phyloP scores from a whole-genome alignment of 768 basidiomycete genomes.

The Lactarius sanguifluus region DNA sequence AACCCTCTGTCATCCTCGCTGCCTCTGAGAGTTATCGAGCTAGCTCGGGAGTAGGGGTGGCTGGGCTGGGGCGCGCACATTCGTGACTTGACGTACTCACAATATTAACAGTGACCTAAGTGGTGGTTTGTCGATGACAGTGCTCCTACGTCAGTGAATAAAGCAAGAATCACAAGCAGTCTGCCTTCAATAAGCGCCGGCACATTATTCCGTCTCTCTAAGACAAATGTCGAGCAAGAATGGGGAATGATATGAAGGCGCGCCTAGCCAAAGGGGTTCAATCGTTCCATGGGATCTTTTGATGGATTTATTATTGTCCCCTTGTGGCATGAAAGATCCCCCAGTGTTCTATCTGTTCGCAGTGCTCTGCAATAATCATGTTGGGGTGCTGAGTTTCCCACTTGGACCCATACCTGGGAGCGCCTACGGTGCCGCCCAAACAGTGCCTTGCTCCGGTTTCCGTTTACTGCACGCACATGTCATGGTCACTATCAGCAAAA shows the following conservation, averaged over 20 bases:
- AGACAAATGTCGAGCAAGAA: not conserved
- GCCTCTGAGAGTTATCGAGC: not conserved
- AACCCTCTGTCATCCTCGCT: not conserved
- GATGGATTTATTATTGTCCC: slow-evolving; percentile 1
- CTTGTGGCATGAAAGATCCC: not conserved
- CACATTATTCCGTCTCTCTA: slow-evolving; percentile 2
- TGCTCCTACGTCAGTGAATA: not conserved
- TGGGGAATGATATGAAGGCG: not conserved
- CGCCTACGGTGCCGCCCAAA: not conserved
- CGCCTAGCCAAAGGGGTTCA: not conserved
- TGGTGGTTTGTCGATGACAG: not conserved
- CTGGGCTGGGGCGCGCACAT: not conserved
- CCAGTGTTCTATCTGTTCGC: not conserved
- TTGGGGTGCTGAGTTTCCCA: slow-evolving; percentile 2
- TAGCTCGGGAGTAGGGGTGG: not conserved
- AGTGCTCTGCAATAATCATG: not conserved
- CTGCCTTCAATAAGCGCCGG: not conserved
- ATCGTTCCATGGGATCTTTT: not conserved
- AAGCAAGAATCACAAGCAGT: slow-evolving; percentile 6
- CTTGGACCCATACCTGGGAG: not conserved
- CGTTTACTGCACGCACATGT: slow-evolving; percentile 2
- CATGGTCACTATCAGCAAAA: not conserved
- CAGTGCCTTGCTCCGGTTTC: not conserved
- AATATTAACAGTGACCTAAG: not conserved
- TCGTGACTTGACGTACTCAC: not conserved